These are phyloP conservation scores for Botryotinia convoluta DNA, from an alignment of 2,329 filamentous ascomycete genomes.

Conservation along the genomic window DNA sequence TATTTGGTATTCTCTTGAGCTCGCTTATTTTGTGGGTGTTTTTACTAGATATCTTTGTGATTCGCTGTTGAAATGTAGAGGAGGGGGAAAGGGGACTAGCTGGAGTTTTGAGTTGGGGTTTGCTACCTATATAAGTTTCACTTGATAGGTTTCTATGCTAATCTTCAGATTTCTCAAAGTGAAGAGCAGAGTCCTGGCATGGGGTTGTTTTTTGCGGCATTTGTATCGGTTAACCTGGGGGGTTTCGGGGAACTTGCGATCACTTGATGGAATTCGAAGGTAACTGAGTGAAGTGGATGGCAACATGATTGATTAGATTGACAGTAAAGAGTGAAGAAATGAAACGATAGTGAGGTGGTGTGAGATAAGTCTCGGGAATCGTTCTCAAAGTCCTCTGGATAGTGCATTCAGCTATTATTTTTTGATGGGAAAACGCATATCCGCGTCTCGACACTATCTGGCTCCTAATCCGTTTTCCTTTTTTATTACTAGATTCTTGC, in stretches of 20 bases:
- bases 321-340: neutral
- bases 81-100: neutral
- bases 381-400: neutral
- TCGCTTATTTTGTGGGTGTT: neutral
- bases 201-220: neutral
- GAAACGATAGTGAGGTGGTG: neutral
- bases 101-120: neutral
- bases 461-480: accelerated
- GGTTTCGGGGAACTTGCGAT: neutral
- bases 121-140: neutral
- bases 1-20: neutral
- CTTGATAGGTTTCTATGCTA: neutral
- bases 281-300: neutral
- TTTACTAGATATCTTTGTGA: neutral
- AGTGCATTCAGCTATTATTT: too few species aligned
- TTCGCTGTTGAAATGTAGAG: neutral
- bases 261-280: neutral
- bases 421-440: accelerated
- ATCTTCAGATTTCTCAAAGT: too few species aligned
- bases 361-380: neutral
- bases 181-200: too few species aligned
- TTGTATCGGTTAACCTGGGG: neutral
- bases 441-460: accelerated
- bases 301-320: neutral
- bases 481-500: neutral